Conservation (phyloP, 805 yeast species). For the Candida verbasci region DNA sequence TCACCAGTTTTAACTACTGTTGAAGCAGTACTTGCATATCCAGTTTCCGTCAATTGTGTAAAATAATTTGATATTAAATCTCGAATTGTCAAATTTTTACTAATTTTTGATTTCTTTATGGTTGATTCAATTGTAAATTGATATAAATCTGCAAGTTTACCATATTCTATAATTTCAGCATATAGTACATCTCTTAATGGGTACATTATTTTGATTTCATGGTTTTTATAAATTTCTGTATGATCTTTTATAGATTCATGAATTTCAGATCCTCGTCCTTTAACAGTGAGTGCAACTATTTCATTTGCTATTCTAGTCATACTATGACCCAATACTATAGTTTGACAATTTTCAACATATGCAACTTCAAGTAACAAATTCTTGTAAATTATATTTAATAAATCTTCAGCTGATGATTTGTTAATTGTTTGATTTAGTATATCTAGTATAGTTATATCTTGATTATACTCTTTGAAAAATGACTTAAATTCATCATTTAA, state of each 20-base stretch:
- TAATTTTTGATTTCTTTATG: conserved; percentile 33
- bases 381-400: conserved; percentile 43
- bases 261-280: conserved; percentile 77
- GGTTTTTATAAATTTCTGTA: conserved; percentile 20
- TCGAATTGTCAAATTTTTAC: conserved; percentile 75
- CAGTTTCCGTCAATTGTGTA: conserved; percentile 58
- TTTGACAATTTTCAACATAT: conserved; percentile 37
- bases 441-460: conserved; percentile 20
- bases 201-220: conserved; percentile 45
- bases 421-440: conserved; percentile 39
- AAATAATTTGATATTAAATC: conserved; percentile 76
- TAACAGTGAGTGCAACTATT: conserved; percentile 73
- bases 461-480: conserved; percentile 8
- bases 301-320: conserved; percentile 83
- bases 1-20: conserved; percentile 89
- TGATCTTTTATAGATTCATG: conserved; percentile 49
- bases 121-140: conserved; percentile 20
- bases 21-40: conserved; percentile 84
- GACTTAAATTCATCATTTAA: conserved; percentile 27
- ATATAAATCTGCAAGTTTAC: conserved; percentile 36
- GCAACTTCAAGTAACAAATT: conserved; percentile 49
- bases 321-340: conserved; percentile 69
- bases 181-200: conserved; percentile 75
- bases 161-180: conserved; percentile 62
- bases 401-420: conserved; percentile 65